phyloP scores from a whole-genome alignment of 768 basidiomycete genomes.

The Galerina sulciceps region DNA sequence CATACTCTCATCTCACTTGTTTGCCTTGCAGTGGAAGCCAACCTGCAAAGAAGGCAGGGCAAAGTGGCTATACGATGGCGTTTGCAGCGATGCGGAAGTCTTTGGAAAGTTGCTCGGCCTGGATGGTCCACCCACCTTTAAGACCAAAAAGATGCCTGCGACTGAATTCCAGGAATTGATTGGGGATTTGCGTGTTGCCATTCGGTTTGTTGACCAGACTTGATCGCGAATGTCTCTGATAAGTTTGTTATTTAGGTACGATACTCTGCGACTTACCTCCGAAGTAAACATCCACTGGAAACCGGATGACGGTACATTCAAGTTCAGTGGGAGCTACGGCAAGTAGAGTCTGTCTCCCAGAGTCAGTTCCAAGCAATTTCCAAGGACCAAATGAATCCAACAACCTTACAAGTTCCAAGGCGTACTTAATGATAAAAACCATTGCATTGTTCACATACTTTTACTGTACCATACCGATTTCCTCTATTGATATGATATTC shows the following conservation, averaged over 20 bases:
- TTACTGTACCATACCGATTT: no score
- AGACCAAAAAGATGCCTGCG: constrained; percentile 47
- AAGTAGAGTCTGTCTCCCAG: constrained; percentile 17
- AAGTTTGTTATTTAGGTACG: constrained; percentile 36
- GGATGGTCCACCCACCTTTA: constrained; percentile 50
- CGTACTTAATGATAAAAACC: no score
- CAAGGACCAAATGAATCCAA: no score
- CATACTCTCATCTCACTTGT: background rate
- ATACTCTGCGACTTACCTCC: constrained; percentile 40
- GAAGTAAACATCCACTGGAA: constrained; percentile 50
- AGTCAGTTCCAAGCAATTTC: background rate
- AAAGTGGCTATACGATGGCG: constrained; percentile 56
- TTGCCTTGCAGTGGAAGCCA: constrained; percentile 47
- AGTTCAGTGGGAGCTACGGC: constrained; percentile 57
- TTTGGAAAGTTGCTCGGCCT: constrained; percentile 50
- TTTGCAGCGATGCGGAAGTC: constrained; percentile 49
- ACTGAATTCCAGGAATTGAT: constrained; percentile 37
- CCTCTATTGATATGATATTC: no score
- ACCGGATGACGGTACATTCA: constrained; percentile 55
- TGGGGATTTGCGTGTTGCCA: constrained; percentile 36
- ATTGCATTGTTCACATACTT: no score
- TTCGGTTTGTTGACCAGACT: constrained; percentile 34
- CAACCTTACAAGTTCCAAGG: no score
- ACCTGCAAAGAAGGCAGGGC: constrained; percentile 50
- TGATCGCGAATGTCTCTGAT: background rate